Conservation (phyloP, 2,329 filamentous ascomycete genomes). For the Fusarium bactridioides region DNA sequence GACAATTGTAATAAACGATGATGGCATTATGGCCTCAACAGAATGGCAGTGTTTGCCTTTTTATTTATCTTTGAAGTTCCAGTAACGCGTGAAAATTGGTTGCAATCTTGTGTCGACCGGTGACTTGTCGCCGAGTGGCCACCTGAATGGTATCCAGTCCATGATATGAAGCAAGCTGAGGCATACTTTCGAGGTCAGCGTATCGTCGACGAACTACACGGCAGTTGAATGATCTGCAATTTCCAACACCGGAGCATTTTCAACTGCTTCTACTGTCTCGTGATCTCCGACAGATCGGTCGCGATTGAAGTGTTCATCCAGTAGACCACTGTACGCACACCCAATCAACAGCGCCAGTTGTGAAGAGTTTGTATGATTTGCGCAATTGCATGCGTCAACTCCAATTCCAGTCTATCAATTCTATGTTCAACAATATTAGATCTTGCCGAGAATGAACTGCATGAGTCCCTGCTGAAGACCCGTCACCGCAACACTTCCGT, state of each 20-base stretch:
- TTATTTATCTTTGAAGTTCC: not conserved
- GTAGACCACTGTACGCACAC: not conserved
- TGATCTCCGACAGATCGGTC: not conserved
- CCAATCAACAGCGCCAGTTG: too few species aligned
- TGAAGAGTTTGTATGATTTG: not conserved
- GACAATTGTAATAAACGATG: slow-evolving; percentile 4
- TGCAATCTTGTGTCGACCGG: too few species aligned
- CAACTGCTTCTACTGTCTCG: not conserved
- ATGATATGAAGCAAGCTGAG: not conserved
- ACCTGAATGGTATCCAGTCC: not conserved
- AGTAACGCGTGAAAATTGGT: not conserved
- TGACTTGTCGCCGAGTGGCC: not conserved
- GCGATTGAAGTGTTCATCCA: not conserved
- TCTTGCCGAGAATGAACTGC: slow-evolving; percentile 32
- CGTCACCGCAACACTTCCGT: slow-evolving; percentile 34
- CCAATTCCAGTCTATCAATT: not conserved
- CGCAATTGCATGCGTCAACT: not conserved
- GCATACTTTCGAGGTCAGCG: not conserved
- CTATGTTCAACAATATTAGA: not conserved
- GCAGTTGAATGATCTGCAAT: rapidly evolving
- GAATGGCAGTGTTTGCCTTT: not conserved
- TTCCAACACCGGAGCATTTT: rapidly evolving
- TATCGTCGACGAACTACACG: not conserved
- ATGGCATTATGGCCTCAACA: not conserved
- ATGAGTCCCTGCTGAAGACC: slow-evolving; percentile 35